These are phyloP conservation scores for Eucalyptus marginata DNA, from an alignment of 345 rosid genomes.

Conservation along the genomic window DNA sequence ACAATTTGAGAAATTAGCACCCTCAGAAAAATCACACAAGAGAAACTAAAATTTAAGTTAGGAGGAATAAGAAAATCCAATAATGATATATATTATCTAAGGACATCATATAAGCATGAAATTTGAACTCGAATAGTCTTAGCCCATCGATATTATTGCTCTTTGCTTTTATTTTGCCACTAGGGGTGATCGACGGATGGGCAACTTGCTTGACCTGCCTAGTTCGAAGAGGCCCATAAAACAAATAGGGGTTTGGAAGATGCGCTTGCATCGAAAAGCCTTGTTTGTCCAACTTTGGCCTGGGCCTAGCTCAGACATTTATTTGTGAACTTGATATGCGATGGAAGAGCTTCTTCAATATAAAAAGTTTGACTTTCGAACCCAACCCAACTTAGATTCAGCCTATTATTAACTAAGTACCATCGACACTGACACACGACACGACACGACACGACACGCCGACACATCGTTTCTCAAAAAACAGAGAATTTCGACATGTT, in stretches of 20 bases:
- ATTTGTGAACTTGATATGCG: neutral
- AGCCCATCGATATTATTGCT: neutral
- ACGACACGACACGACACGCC: too few species aligned
- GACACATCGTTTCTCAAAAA: too few species aligned
- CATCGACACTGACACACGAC: too few species aligned
- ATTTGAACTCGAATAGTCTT: neutral
- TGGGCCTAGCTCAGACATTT: neutral
- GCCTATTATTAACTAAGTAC: neutral
- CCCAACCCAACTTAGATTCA: neutral
- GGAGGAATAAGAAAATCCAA: neutral
- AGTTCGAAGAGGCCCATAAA: neutral
- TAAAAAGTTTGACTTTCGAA: neutral
- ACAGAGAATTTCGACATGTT: too few species aligned
- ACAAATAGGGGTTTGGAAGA: neutral
- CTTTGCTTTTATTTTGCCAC: neutral
- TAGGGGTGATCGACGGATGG: neutral
- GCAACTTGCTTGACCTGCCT: neutral
- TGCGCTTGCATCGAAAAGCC: neutral
- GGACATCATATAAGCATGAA: neutral
- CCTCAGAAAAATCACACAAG: neutral
- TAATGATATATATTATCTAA: neutral
- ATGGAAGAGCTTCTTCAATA: neutral
- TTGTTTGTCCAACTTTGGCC: neutral
- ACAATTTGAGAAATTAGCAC: neutral
- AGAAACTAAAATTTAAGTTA: neutral